Conservation (phyloP, 1,284 basidiomycete species). For the Lignosus rhinocerotis region DNA sequence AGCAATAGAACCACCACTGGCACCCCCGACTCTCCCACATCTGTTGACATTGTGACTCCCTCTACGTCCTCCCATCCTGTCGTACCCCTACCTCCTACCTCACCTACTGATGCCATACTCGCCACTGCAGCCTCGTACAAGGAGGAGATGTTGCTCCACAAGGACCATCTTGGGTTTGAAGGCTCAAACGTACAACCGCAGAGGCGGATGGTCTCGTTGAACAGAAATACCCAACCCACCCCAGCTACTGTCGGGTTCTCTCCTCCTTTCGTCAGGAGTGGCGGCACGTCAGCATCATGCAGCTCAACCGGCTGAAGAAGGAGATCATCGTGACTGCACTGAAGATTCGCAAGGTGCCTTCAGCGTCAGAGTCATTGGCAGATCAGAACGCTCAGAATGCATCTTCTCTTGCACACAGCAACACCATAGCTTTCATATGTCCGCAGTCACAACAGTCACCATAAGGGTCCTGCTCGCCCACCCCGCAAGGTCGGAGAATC, state of each 20-base stretch:
- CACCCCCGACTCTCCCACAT: slow-evolving; percentile 13
- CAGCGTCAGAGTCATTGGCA: slow-evolving; percentile 9
- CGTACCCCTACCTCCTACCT: slow-evolving; percentile 12
- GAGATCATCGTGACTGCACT: slow-evolving; percentile 8
- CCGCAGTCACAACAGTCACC: not conserved
- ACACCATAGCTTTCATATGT: slow-evolving; percentile 1
- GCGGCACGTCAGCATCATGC: slow-evolving; percentile 17
- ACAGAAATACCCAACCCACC: slow-evolving; percentile 1
- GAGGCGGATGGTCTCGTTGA: slow-evolving; percentile 15
- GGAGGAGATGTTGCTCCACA: slow-evolving; percentile 17
- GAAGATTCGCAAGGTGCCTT: slow-evolving; percentile 5
- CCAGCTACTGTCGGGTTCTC: slow-evolving; percentile 8
- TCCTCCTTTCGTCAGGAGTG: slow-evolving; percentile 12
- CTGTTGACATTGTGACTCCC: slow-evolving; percentile 5
- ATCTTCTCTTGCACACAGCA: slow-evolving; percentile 11
- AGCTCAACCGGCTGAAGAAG: slow-evolving; percentile 13
- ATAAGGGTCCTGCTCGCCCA: not conserved
- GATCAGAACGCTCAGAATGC: slow-evolving; percentile 1
- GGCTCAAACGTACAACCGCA: slow-evolving; percentile 6
- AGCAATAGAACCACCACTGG: slow-evolving; percentile 6
- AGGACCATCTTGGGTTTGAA: slow-evolving; percentile 19
- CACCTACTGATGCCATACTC: slow-evolving; percentile 1
- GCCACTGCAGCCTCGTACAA: slow-evolving; percentile 15
- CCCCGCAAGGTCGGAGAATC: slow-evolving; percentile 9
- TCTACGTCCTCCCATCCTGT: slow-evolving; percentile 16